Percentiles rank a stretch among this genome's conserved stretches.
These are phyloP conservation scores for Lentinula aciculospora DNA, from an alignment of 768 basidiomycete genomes.

Conservation along the genomic window DNA sequence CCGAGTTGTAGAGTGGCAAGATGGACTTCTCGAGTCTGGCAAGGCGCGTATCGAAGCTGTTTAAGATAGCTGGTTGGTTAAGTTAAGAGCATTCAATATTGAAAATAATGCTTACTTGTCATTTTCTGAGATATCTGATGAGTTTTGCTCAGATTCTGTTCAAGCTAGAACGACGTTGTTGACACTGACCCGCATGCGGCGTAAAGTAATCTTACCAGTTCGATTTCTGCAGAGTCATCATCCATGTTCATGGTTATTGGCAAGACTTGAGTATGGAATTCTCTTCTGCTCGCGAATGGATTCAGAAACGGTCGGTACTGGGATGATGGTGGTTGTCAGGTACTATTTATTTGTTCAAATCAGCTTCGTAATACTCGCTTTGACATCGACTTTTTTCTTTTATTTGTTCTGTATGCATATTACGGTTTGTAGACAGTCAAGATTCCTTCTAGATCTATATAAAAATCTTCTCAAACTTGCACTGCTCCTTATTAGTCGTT, in stretches of 20 bases:
- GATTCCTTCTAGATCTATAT: neutral
- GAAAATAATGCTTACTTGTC: constrained; percentile 54
- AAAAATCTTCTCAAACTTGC: neutral
- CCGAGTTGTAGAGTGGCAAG: constrained; percentile 72
- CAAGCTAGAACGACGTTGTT: constrained; percentile 42
- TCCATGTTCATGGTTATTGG: constrained; percentile 12
- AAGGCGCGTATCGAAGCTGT: constrained; percentile 78
- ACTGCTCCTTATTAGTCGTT: neutral
- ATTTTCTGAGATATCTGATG: constrained; percentile 80
- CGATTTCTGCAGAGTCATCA: constrained; percentile 51
- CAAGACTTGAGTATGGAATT: neutral
- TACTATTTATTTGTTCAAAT: neutral
- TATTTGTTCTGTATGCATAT: too few species aligned
- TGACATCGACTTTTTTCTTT: neutral
- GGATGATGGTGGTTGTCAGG: neutral
- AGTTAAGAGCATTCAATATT: neutral
- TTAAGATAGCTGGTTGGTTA: constrained; percentile 60
- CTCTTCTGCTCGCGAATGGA: too few species aligned
- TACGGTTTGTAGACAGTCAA: neutral
- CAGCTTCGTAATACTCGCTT: neutral
- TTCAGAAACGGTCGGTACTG: too few species aligned
- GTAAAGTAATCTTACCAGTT: constrained; percentile 30
- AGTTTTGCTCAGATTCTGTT: constrained; percentile 86
- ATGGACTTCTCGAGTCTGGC: constrained; percentile 85
- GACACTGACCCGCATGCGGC: neutral